Conservation (phyloP, 352 stramenopile species). For the Pythium monospermum region DNA sequence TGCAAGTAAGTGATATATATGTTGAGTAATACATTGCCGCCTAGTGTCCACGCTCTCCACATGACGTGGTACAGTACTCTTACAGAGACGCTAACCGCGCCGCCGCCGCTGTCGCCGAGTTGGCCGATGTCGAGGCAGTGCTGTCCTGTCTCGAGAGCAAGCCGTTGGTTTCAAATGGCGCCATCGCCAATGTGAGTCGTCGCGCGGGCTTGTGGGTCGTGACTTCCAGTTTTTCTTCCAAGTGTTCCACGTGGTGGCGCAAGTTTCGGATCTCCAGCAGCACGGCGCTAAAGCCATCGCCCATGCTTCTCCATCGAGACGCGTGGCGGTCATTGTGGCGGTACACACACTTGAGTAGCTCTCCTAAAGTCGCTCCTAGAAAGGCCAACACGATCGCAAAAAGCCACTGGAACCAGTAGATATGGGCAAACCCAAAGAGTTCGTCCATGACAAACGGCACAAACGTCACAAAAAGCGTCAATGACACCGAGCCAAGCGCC, state of each 20-base stretch:
- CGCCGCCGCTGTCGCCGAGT: background rate
- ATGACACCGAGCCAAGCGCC: slow-evolving; percentile 29
- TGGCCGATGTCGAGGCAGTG: slow-evolving; percentile 3
- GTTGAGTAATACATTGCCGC: background rate
- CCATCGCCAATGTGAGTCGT: slow-evolving; percentile 22
- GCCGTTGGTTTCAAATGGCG: background rate
- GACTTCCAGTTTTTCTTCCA: slow-evolving; percentile 46
- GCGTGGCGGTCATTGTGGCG: slow-evolving; percentile 28
- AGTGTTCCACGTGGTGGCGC: slow-evolving; percentile 38
- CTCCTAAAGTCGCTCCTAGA: slow-evolving; percentile 24
- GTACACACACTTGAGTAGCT: slow-evolving; percentile 40
- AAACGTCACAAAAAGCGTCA: slow-evolving; percentile 35
- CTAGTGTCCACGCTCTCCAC: background rate
- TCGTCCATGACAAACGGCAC: slow-evolving; percentile 31
- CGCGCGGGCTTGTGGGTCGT: slow-evolving; percentile 31
- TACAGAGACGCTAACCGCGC: background rate
- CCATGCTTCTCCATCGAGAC: slow-evolving; percentile 26
- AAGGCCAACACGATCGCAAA: slow-evolving; percentile 34
- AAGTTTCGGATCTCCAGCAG: slow-evolving; percentile 42
- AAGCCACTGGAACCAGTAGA: slow-evolving; percentile 40
- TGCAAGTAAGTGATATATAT: slow-evolving; percentile 2
- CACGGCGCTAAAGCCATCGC: slow-evolving; percentile 34
- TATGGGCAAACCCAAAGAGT: slow-evolving; percentile 35
- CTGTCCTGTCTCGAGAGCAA: slow-evolving; percentile 20
- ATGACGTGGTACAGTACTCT: no score